A percentile compares a stretch with the other conserved stretches of the same genome.
Conservation (phyloP, 106 monocot genomes). For the Dioscorea zingiberensis region DNA sequence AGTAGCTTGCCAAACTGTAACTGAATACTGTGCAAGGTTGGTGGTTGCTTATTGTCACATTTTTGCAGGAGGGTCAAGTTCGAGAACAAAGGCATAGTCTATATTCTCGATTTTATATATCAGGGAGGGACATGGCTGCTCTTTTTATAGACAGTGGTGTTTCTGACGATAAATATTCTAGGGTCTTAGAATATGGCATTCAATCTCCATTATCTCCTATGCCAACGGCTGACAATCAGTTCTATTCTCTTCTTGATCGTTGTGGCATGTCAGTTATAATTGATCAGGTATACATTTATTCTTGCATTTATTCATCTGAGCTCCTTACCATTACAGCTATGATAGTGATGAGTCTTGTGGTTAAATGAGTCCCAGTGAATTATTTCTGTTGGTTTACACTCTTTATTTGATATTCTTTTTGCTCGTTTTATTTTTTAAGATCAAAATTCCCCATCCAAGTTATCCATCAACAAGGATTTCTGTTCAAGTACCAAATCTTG, state of each 20-base stretch:
- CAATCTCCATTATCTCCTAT: constrained; percentile 7
- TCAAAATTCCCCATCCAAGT: constrained; percentile 79
- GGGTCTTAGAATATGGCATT: constrained; percentile 4
- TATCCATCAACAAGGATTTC: constrained; percentile 84
- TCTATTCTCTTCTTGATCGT: constrained; percentile 86
- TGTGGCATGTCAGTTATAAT: constrained; percentile 89
- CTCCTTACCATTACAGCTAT: too few species aligned
- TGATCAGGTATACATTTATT: constrained; percentile 62
- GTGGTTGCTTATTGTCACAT: neutral
- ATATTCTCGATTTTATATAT: constrained; percentile 85
- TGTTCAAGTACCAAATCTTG: constrained; percentile 86
- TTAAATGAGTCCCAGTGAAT: neutral
- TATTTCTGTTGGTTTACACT: neutral
- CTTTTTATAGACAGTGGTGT: constrained; percentile 53
- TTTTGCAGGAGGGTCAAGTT: constrained; percentile 53
- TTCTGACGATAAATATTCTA: constrained; percentile 8
- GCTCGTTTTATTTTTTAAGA: constrained; percentile 36
- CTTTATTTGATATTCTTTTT: neutral
- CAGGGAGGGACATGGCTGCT: constrained; percentile 88
- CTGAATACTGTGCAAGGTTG: too few species aligned
- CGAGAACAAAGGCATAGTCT: constrained; percentile 70
- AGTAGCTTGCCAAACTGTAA: constrained; percentile 10
- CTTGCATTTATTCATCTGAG: too few species aligned
- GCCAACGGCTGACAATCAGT: constrained; percentile 11
- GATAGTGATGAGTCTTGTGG: neutral